Conservation (phyloP, 495 filamentous ascomycete species). For the Penicillium subrubescens region DNA sequence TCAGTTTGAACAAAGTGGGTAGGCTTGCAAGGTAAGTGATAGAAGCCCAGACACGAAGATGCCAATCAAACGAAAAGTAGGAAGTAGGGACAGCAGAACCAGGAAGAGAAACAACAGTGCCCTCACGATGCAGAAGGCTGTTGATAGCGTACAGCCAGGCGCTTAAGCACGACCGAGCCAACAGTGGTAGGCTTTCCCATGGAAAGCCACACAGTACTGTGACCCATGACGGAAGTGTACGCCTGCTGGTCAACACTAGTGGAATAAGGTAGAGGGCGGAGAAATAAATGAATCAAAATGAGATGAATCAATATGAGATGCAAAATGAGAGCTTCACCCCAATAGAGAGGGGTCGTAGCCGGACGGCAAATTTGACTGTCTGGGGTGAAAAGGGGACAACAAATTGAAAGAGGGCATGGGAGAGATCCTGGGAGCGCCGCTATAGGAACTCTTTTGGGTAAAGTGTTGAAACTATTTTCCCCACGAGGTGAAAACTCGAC, state of each 20-base stretch:
- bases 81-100: background rate
- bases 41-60: background rate
- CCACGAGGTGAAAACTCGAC: background rate
- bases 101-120: background rate
- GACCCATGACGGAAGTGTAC: background rate
- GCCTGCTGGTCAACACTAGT: background rate
- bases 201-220: background rate
- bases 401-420: background rate
- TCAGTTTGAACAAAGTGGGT: background rate
- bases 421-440: background rate
- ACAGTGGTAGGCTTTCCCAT: background rate
- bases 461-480: background rate
- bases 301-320: background rate
- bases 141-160: background rate
- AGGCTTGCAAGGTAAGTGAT: background rate
- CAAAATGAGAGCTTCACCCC: background rate
- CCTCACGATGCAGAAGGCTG: background rate
- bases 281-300: background rate
- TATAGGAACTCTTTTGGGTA: background rate
- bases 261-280: background rate
- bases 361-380: background rate
- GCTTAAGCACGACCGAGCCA: background rate
- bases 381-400: background rate
- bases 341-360: background rate
- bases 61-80: background rate